Evolutionary conservation across 768 basidiomycete genomes (phyloP), one percentile per base, ranked within the genome.

Genomic region (Chalciporus piperatus): DNA sequence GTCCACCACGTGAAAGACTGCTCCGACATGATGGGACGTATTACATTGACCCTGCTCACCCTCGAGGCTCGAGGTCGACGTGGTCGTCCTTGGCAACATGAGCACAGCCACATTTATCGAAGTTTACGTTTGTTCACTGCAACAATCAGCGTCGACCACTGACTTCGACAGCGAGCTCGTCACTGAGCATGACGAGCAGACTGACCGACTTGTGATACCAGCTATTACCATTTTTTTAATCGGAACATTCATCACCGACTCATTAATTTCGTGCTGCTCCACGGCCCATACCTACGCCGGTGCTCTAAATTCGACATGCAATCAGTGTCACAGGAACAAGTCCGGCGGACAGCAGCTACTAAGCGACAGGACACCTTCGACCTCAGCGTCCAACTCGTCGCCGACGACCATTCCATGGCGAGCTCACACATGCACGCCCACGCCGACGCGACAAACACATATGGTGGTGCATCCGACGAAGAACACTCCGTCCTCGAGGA

Each of bases 401-500:
- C 74, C 37, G 77, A 77, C 67, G 76, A 85, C 53, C 80, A 68
- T 67, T 73, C 37, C 76, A 81, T 58, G 75, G 74, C 49, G 58
- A 57, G 69, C 55, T 62, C 77, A 52, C 62, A 79, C 65, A 63
- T 73, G 50, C 75, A 78, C n/a, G 72, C 73, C 10, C 78, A 79
- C 42, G 71, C 71, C 22, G 78, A 80, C 45, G 74, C 74, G 19
- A 67, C 74, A 13, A 76, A 78, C 59, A 66, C 64, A 17, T 68
- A 62, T 22, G 58, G 53, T 19, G 63, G 57, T 52, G 75, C 78
- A 45, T 87, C 84, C 42, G 90, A 90, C 59, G 87, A 90, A 47
- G 78, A 82, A 55, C 89, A 91, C 56, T 92, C 90, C 0, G 82
- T 92, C 48, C 78, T 92, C 30, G 92, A 94, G 61, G 90, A 91